Base-by-base conservation (phyloP, 306 rosid genomes). In the Glycine tomentella region DNA sequence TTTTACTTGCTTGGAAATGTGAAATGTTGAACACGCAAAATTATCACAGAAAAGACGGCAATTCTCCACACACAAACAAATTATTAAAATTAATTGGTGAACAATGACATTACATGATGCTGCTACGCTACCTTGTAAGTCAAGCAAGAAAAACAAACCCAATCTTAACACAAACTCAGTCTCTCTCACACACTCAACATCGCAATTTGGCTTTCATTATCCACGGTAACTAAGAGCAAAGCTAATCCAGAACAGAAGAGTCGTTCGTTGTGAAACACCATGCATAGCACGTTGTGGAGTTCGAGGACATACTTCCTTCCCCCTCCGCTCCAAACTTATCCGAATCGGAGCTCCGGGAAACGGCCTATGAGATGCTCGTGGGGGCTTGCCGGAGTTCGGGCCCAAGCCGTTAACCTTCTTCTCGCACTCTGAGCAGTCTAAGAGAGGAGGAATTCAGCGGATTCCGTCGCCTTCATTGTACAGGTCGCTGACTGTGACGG, bases 281-380 rank as follows among this genome's bases (percentile, higher is more conserved):
- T 93, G 97, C 91, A 91, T 11, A 81, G 16, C 44, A 38, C 6
- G 61, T 81, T 59, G 83, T 87, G 0, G 51, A 75, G 56, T 71
- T 75, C 7, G 85, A 87, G 3, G 91, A 77, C 73, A 84, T 61
- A 25, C 64, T 90, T 51, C 87, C 92, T 13, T 88, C 86, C 25
- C 93, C 92, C 2, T 91, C 90, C 31, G 83, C 84, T 46, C 63
- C 76, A 4, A 38, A 49, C 20, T 58, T 93, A 8, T 85, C 93
- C 1, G 92, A 90, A 34, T 72, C 86, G 77, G 97, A 93, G 72
- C 87, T 91, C 71, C 89, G 92, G 48, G 88, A 91, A 77, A 89
- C 92, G 9, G 93, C 96, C 4, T 93, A 93, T 83, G 94, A 93
- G 93, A 89, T 93, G 86, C 67, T 93, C 2, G 88, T 93, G 40